Percentiles rank a stretch among this genome's conserved stretches.
These are phyloP conservation scores for Nakaseomyces uthaithaninus DNA, from an alignment of 1,139 yeast species.

Conservation along the genomic window DNA sequence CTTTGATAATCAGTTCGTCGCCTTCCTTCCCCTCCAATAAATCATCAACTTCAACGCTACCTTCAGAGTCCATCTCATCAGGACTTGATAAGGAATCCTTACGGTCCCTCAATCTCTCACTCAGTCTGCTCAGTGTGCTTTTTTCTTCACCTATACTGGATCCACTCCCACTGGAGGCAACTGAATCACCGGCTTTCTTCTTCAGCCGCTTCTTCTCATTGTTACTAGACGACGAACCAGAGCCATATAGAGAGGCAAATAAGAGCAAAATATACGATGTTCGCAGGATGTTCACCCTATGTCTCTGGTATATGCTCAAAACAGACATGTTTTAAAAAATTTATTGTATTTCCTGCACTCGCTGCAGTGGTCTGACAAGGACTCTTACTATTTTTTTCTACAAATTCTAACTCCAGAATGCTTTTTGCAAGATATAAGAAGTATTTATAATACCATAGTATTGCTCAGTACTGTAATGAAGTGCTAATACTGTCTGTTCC, in stretches of 20 bases:
- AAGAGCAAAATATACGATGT: conserved; percentile 26
- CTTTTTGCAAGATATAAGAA: too few species aligned
- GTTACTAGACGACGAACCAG: conserved; percentile 14
- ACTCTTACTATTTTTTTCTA: too few species aligned
- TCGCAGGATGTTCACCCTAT: conserved; percentile 26
- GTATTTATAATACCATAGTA: too few species aligned
- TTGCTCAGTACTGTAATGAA: too few species aligned
- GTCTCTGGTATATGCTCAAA: conserved; percentile 20
- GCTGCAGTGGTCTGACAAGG: too few species aligned
- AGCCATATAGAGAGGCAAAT: conserved; percentile 20
- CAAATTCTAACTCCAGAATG: too few species aligned
- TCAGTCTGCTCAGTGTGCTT: conserved; percentile 7
- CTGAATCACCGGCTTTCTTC: conserved; percentile 8
- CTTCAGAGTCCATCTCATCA: conserved; percentile 3
- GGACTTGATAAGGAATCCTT: conserved; percentile 5
- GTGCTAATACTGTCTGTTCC: too few species aligned
- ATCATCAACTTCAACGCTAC: conserved; percentile 6
- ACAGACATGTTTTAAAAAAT: conserved; percentile 15
- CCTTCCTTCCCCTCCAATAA: neutral
- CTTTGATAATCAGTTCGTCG: conserved; percentile 5
- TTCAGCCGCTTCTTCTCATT: conserved; percentile 11
- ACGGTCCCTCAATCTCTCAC: conserved; percentile 3
- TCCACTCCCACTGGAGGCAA: neutral
- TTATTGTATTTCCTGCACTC: neutral
- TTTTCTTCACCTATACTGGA: conserved; percentile 7